Conservation (phyloP, 1,139 yeast species). For the Yamadazyma sp. region DNA sequence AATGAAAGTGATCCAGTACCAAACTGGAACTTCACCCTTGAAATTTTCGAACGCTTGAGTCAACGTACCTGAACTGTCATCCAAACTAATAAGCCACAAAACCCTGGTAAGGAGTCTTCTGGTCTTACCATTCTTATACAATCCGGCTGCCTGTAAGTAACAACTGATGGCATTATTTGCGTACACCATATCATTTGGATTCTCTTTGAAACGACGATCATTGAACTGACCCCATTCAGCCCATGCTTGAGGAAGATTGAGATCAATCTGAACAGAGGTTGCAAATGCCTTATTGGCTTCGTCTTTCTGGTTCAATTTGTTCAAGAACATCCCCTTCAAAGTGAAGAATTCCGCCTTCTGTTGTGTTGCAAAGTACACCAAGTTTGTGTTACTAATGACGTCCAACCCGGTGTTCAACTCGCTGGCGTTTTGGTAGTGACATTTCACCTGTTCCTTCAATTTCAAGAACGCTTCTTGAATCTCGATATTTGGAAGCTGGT, state of each 20-base stretch:
- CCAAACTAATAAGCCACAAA: slow-evolving; percentile 90
- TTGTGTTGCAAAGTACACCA: slow-evolving; percentile 94
- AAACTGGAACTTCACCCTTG: slow-evolving; percentile 95
- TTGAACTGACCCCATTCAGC: slow-evolving; percentile 99
- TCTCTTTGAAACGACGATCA: slow-evolving; percentile 83
- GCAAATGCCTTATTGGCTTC: slow-evolving; percentile 98
- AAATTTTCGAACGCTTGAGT: slow-evolving; percentile 88
- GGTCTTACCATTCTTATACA: slow-evolving; percentile 90
- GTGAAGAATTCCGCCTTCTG: slow-evolving; percentile 98
- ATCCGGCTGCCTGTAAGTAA: slow-evolving; percentile 95
- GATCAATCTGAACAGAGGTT: slow-evolving; percentile 93
- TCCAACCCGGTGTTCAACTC: slow-evolving; percentile 94
- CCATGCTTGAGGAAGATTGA: slow-evolving; percentile 96
- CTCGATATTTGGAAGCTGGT: slow-evolving; percentile 95
- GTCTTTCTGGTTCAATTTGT: slow-evolving; percentile 83
- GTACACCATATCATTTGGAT: slow-evolving; percentile 76
- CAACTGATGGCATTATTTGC: slow-evolving; percentile 96
- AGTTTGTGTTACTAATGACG: slow-evolving; percentile 92
- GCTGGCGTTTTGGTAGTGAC: slow-evolving; percentile 85
- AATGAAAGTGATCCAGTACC: slow-evolving; percentile 98
- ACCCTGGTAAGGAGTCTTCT: slow-evolving; percentile 86
- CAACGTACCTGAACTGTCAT: slow-evolving; percentile 78
- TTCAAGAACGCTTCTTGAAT: slow-evolving; percentile 97
- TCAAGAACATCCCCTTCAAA: slow-evolving; percentile 94
- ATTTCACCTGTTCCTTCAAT: slow-evolving; percentile 94